A percentile compares a stretch with the other conserved stretches of the same genome.
Conservation (phyloP, 208 protist species). For the Trypanosoma grayi region DNA sequence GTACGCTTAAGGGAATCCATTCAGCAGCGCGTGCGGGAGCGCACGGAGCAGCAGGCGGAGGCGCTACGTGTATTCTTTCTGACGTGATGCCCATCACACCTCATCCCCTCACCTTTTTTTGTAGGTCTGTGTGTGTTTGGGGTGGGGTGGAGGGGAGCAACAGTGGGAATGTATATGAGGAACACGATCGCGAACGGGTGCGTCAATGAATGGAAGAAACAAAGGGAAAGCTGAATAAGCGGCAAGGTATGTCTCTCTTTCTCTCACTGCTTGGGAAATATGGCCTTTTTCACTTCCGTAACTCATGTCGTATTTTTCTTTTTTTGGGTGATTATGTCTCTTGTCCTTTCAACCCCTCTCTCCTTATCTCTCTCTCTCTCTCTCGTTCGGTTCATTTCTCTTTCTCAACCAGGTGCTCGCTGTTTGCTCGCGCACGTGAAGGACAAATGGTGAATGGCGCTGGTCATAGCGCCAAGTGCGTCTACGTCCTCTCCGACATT, state of each 20-base stretch:
- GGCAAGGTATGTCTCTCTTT: too few relatives aligned
- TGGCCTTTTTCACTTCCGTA: too few relatives aligned
- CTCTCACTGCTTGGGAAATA: too few relatives aligned
- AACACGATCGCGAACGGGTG: too few relatives aligned
- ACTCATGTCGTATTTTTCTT: slow-evolving; percentile 2
- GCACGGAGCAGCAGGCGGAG: background rate
- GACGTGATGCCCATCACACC: slow-evolving; percentile 2
- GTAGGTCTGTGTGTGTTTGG: slow-evolving; percentile 11
- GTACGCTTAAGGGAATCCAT: slow-evolving; percentile 3
- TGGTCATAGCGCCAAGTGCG: background rate
- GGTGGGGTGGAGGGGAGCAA: background rate
- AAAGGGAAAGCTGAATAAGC: too few relatives aligned
- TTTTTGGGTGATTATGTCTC: background rate
- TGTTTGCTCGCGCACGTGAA: background rate
- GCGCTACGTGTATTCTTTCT: background rate
- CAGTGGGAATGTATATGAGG: too few relatives aligned
- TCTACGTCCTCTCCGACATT: slow-evolving; percentile 67
- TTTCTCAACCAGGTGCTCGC: background rate
- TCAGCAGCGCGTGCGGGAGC: background rate
- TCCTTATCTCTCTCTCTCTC: too few relatives aligned
- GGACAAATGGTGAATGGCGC: slow-evolving; percentile 5
- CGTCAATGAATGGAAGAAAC: too few relatives aligned
- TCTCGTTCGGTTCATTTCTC: slow-evolving; percentile 2
- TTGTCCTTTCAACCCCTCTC: background rate
- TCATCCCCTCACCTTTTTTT: slow-evolving; percentile 2